Evolutionary conservation across 225 moss, liverwort and hornwort species (phyloP), one percentile per base, ranked within the genome.

Genomic region (Marchantia paleacea): DNA sequence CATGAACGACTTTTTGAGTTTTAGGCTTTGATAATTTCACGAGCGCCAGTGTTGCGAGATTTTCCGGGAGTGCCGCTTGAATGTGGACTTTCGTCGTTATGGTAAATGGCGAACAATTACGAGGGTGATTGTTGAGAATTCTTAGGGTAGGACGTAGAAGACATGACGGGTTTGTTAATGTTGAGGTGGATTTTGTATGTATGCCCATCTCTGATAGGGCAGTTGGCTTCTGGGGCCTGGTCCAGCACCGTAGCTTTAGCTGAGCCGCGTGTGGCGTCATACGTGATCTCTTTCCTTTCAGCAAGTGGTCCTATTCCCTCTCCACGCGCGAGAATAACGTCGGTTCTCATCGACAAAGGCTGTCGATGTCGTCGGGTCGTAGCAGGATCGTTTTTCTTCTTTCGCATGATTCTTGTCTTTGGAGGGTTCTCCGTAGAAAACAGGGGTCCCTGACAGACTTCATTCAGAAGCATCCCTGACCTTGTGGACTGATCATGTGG

Each of bases 311-410:
- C 7, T 20, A 20, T 53, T 53, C 19, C 18, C 16, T 16, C 55
- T 19, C 31, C 39, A 61, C 58, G 75, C 55, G 50, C 75, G 58
- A 60, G 60, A 73, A 15, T 24, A 52, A 52, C 75, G 6, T 75
- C 18, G 8, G 75, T 47, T 30, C 31, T 47, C 52, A 49, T 70
- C 54, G 53, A 74, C 26, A 61, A 31, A 60, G 18, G 39, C 58
- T 76, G 75, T 60, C 60, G 22, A 1, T 47, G 39, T 76, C 58
- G 10, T 52, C 8, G 72, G 50, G 6, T 57, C 31, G 0, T 13
- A 16, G 69, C 12, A 47, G 30, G 15, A 7, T 7, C 39, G 10
- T 76, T 6, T 76, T 60, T 10, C 55, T 74, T 74, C 74, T 26
- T 52, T 57, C 58, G 3, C 19, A 29, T 61, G 22, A 16, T 19